Conservation (phyloP, 2,329 filamentous ascomycete genomes). For the Fusarium euwallaceae region DNA sequence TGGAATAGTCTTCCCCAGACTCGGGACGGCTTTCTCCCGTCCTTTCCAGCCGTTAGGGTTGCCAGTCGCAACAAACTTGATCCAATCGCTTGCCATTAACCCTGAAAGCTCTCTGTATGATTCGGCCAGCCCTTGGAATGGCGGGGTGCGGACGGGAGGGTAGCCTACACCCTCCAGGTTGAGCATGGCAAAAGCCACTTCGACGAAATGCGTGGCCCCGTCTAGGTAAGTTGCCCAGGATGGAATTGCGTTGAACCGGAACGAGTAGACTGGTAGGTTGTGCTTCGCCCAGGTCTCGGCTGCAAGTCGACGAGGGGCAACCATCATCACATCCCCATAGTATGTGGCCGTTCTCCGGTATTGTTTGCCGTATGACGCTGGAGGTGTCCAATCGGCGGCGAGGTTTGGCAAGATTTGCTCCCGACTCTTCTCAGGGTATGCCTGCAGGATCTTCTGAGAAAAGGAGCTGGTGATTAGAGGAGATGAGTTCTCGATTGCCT, state of each 20-base stretch:
- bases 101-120: slow-evolving; percentile 22
- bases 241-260: slow-evolving; percentile 25
- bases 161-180: slow-evolving; percentile 26
- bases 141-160: slow-evolving; percentile 19
- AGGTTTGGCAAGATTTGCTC: slow-evolving; percentile 20
- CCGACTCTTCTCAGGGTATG: not conserved
- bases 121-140: slow-evolving; percentile 4
- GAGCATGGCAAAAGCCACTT: slow-evolving; percentile 27
- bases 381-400: slow-evolving; percentile 13
- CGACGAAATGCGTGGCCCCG: slow-evolving; percentile 23
- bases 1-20: slow-evolving; percentile 10
- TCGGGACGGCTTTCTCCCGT: not conserved
- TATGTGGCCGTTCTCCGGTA: slow-evolving; percentile 23
- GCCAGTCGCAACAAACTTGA: slow-evolving; percentile 23
- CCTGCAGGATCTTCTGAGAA: not conserved
- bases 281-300: slow-evolving; percentile 45
- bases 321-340: slow-evolving; percentile 25
- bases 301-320: slow-evolving; percentile 18
- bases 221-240: slow-evolving; percentile 25
- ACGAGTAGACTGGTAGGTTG: slow-evolving; percentile 18
- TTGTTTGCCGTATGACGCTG: slow-evolving; percentile 12
- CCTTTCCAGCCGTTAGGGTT: slow-evolving; percentile 29
- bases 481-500: not conserved
- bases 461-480: not conserved
- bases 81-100: slow-evolving; percentile 17